Evolutionary conservation across 768 basidiomycete genomes (phyloP).

Genomic region (Naganishia vaughanmartiniae): DNA sequence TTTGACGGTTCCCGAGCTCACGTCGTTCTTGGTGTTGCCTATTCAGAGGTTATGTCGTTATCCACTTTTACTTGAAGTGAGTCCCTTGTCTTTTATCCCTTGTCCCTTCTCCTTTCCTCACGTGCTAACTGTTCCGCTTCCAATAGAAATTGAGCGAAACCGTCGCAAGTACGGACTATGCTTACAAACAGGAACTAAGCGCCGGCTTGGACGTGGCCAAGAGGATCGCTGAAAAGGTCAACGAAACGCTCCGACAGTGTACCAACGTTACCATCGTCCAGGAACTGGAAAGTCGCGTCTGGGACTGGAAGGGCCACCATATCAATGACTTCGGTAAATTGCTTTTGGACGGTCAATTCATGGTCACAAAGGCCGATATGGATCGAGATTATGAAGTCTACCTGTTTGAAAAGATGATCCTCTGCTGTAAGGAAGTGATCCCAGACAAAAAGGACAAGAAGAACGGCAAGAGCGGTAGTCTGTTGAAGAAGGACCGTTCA

Average conservation of each 20-base stretch:
- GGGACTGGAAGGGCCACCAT: conserved; percentile 99
- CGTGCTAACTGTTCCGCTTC: background rate
- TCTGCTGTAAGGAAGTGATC: conserved; percentile 92
- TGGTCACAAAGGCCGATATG: conserved; percentile 91
- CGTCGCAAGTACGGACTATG: conserved; percentile 55
- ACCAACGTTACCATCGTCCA: conserved; percentile 89
- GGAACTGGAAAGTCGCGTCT: conserved; percentile 78
- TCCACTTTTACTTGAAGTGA: conserved; percentile 71
- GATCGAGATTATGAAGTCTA: conserved; percentile 98
- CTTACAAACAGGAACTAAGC: conserved; percentile 74
- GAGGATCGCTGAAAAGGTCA: conserved; percentile 90
- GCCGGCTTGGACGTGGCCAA: conserved; percentile 80
- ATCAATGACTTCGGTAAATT: conserved; percentile 86
- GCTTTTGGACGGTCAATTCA: conserved; percentile 89
- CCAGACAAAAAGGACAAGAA: conserved; percentile 62
- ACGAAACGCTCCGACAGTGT: conserved; percentile 85
- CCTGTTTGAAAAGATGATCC: conserved; percentile 96
- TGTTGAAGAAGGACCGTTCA: conserved; percentile 67
- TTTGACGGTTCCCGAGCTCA: conserved; percentile 62
- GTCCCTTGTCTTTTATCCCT: too few relatives aligned
- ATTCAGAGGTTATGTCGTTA: conserved; percentile 99
- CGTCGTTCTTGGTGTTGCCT: conserved; percentile 96
- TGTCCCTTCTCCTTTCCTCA: background rate
- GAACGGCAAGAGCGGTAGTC: conserved; percentile 75
- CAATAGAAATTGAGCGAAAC: conserved; percentile 43